Evolutionary conservation across 805 yeast genomes (phyloP), one percentile per base, ranked within the genome.

Genomic region (Candida endomychidarum): DNA sequence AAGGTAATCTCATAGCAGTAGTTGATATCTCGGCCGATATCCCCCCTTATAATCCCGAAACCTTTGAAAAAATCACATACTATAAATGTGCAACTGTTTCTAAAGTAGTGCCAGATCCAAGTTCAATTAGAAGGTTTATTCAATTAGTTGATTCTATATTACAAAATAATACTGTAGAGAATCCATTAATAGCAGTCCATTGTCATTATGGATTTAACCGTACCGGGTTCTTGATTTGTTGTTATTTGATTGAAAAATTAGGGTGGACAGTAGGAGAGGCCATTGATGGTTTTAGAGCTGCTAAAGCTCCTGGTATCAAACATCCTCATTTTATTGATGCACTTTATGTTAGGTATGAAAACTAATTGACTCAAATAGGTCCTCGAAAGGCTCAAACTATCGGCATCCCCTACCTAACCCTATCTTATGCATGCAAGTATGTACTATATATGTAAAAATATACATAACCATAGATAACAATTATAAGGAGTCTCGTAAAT

Each of bases 141-240:
- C 69, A 63, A 27, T 63, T 81, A 32, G 70, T 80, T 4, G 80
- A 78, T 46, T 65, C 67, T 33, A 69, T 78, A 14, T 51, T 75
- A 19, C 16, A 47, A 2, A 45, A 47, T 6, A 57, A 53, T 17
- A 29, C 51, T 5, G 49, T 41, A 12, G 49, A 48, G 15, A 40
- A 50, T 12, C 76, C 76, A 4, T 59, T 69, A 18, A 62, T 82
- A 5, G 87, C 75, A 0, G 83, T 85, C 6, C 93, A 85, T 57
- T 84, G 93, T 54, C 93, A 84, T 56, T 84, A 84, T 54, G 93
- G 91, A 5, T 86, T 83, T 60, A 84, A 84, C 56, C 65, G 91
- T 41, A 84, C 91, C 0, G 91, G 93, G 2, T 84, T 78, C 50
- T 67, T 85, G 37, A 77, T 84, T 14, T 80, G 86, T 53, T 77